Percentiles rank a stretch among this genome's conserved stretches.
Evolutionary conservation across 2,329 filamentous ascomycete genomes (phyloP).

Genomic region (Domatiomyces catenatus): DNA sequence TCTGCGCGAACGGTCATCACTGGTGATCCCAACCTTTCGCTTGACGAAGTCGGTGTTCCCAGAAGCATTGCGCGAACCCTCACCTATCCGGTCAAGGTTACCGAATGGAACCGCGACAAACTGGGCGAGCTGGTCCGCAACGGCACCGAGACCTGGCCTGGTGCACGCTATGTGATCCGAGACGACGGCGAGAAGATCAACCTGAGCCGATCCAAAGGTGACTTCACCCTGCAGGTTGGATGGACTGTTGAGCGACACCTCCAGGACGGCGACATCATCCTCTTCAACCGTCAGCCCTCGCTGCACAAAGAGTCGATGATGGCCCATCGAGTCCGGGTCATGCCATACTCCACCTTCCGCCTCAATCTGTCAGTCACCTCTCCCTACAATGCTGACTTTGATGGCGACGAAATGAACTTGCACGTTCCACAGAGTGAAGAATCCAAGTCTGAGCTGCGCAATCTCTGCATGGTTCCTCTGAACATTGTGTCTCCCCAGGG

Average conservation of each 20-base stretch:
- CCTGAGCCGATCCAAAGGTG: slow-evolving; percentile 78
- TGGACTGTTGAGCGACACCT: slow-evolving; percentile 99
- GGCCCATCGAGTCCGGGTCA: slow-evolving; percentile 92
- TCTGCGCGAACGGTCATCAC: slow-evolving; percentile 99
- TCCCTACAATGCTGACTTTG: slow-evolving; percentile 99
- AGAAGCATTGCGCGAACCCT: slow-evolving; percentile 81
- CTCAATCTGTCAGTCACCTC: slow-evolving; percentile 95
- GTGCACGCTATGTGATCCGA: slow-evolving; percentile 90
- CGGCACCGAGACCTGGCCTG: slow-evolving; percentile 85
- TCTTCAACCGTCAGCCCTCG: slow-evolving; percentile 98
- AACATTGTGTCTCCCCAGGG: slow-evolving; percentile 97
- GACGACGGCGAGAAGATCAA: slow-evolving; percentile 90
- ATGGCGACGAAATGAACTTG: slow-evolving; percentile 99
- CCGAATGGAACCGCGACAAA: slow-evolving; percentile 92
- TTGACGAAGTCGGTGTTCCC: slow-evolving; percentile 95
- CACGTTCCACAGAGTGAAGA: slow-evolving; percentile 98
- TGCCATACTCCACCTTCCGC: slow-evolving; percentile 98
- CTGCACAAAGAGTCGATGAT: slow-evolving; percentile 99
- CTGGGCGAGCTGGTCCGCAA: slow-evolving; percentile 80
- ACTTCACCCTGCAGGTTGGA: slow-evolving; percentile 80
- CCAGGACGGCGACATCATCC: slow-evolving; percentile 90
- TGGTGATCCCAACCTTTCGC: slow-evolving; percentile 86
- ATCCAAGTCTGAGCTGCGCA: slow-evolving; percentile 81
- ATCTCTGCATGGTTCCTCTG: slow-evolving; percentile 92
- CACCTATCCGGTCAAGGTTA: slow-evolving; percentile 94